phyloP scores from a whole-genome alignment of 257 asterid species.

The Jaltomata sinuosa region DNA sequence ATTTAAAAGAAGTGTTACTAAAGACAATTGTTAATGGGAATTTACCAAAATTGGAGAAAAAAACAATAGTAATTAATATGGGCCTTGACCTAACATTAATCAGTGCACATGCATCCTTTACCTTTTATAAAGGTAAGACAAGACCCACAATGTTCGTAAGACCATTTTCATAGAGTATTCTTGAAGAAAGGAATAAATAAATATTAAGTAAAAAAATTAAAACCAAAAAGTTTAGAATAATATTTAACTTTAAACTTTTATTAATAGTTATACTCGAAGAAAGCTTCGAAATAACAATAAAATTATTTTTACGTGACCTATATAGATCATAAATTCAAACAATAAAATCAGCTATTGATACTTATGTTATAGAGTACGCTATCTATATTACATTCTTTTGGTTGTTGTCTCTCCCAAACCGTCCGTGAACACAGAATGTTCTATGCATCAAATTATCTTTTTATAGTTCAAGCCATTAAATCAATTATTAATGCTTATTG shows the following conservation, averaged over 20 bases:
- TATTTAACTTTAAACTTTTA: not conserved
- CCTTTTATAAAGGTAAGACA: not conserved
- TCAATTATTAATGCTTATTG: fast-evolving
- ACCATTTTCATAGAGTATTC: not conserved
- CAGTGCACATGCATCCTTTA: not conserved
- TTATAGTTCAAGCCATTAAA: not conserved
- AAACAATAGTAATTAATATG: no score
- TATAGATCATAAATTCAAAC: not conserved
- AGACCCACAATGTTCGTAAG: not conserved
- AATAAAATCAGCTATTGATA: not conserved
- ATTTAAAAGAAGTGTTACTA: no score
- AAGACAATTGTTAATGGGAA: not conserved
- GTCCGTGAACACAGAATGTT: not conserved
- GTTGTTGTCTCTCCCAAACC: no score
- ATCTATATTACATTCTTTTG: no score
- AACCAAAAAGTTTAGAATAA: not conserved
- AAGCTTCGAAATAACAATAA: not conserved
- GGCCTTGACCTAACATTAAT: not conserved
- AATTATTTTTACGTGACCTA: not conserved
- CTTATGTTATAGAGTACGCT: no score
- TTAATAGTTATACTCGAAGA: not conserved
- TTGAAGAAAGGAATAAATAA: not conserved
- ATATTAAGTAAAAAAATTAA: no score
- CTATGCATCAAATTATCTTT: no score
- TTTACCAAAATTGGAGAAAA: not conserved